phyloP scores from a whole-genome alignment of 2,329 filamentous ascomycete species.

The Alternaria brassicicola region DNA sequence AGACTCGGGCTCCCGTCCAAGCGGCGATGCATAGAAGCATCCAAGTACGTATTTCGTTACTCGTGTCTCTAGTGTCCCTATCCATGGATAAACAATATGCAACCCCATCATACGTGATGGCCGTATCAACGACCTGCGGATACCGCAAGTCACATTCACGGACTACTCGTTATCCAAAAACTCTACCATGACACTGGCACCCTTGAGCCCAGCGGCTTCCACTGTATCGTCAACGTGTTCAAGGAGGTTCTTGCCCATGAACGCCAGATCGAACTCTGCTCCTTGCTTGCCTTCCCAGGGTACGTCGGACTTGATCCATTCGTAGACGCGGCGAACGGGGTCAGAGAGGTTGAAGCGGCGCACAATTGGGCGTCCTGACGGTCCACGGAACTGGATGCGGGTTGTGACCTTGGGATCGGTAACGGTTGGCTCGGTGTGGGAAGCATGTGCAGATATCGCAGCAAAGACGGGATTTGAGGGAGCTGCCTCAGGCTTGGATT shows the following conservation, averaged over 20 bases:
- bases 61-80: not conserved
- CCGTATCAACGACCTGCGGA: not conserved
- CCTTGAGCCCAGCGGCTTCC: slow-evolving; percentile 82
- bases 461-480: slow-evolving; percentile 62
- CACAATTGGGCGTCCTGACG: slow-evolving; percentile 79
- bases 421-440: slow-evolving; percentile 77
- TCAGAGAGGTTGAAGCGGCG: slow-evolving; percentile 82
- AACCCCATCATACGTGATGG: not conserved
- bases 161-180: slow-evolving; percentile 56
- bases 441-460: slow-evolving; percentile 71
- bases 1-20: slow-evolving; percentile 1
- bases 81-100: no score
- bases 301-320: slow-evolving; percentile 87
- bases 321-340: slow-evolving; percentile 81
- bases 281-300: slow-evolving; percentile 83
- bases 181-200: slow-evolving; percentile 94
- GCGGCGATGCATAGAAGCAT: not conserved
- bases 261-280: slow-evolving; percentile 83
- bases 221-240: slow-evolving; percentile 75
- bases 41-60: slow-evolving; percentile 1
- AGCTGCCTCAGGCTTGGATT: slow-evolving; percentile 19
- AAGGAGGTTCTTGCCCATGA: slow-evolving; percentile 85
- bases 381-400: slow-evolving; percentile 81
- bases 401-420: slow-evolving; percentile 74
- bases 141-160: not conserved